Base-by-base conservation (phyloP, 2,329 filamentous ascomycete species). In the Talaromyces sp. region DNA sequence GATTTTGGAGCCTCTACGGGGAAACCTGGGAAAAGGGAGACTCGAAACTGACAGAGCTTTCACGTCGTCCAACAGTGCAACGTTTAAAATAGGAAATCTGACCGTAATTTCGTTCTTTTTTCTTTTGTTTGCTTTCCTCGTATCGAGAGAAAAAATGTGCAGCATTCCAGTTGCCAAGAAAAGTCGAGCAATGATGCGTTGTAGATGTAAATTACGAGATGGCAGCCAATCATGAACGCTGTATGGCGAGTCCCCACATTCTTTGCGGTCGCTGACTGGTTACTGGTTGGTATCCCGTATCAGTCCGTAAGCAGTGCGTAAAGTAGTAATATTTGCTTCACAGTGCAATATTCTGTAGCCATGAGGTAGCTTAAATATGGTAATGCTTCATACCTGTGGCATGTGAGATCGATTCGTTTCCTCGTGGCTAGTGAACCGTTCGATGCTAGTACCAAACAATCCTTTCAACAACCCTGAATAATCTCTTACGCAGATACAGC, bases 91-190 rank as follows among this genome's bases (percentile, higher is more conserved):
- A 36, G 27, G 8, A n/a, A 19, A 22, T n/a, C n/a, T n/a, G 49
- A 45, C 6, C 6, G 17, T 53, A 10, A 5, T 10, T n/a, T 34
- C 2, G 13, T 27, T 10, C 4, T 2, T 45, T 3, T 49, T 13
- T 43, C 2, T 29, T 15, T 31, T 19, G 11, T 47, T 31, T 43
- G 56, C 22, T 29, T 29, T 19, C 4, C 56, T 59, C 25, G 56
- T 19, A 45, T 45, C 1, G 4, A 34, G 15, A 40, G 27, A n/a
- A 60, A 47, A 60, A 34, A 59, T 59, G 38, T 43, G 15, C 25
- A 7, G 38, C 58, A 60, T 60, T 60, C 58, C 58, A 47, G 58
- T 34, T 34, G 58, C 58, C 58, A 60, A 60, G 58, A 22, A 56
- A 34, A n/a, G 25, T 29, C 5, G 25, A 51, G 13, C 17, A 31